phyloP scores from a whole-genome alignment of 306 rosid species.

The Prinsepia uniflora region DNA sequence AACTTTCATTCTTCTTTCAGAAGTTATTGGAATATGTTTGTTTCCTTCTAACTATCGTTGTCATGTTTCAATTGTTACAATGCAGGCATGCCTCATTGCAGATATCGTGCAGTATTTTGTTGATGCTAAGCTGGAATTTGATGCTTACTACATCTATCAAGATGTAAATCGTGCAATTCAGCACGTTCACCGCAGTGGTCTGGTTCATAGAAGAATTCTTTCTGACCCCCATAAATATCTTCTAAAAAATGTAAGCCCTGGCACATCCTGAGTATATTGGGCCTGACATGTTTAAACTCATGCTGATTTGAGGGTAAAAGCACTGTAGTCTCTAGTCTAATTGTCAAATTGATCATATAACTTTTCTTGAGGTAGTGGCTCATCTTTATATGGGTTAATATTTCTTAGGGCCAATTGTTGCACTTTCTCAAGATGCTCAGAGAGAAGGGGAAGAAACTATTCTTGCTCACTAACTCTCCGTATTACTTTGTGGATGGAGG shows the following conservation, averaged over 20 bases:
- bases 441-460: conserved; percentile 91
- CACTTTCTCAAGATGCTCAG: conserved; percentile 73
- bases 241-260: conserved; percentile 70
- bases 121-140: conserved; percentile 89
- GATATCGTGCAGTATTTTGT: conserved; percentile 91
- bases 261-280: not conserved
- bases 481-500: conserved; percentile 92
- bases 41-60: conserved; percentile 23
- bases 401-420: conserved; percentile 61
- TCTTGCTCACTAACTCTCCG: conserved; percentile 93
- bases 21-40: not conserved
- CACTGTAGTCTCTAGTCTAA: conserved; percentile 14
- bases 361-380: conserved; percentile 18
- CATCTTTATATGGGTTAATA: conserved; percentile 26
- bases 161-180: conserved; percentile 89
- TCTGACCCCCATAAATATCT: conserved; percentile 71
- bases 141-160: conserved; percentile 82
- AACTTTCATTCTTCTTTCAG: not conserved
- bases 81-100: conserved; percentile 97
- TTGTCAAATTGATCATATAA: not conserved
- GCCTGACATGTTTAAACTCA: conserved; percentile 18
- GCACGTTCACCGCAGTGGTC: conserved; percentile 83
- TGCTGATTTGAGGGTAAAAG: conserved; percentile 13
- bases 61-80: conserved; percentile 24
- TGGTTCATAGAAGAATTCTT: conserved; percentile 77